Percentiles rank a stretch among this genome's conserved stretches.
Evolutionary conservation across 2,329 filamentous ascomycete genomes (phyloP).

Genomic region (Sarocladium oryzae): DNA sequence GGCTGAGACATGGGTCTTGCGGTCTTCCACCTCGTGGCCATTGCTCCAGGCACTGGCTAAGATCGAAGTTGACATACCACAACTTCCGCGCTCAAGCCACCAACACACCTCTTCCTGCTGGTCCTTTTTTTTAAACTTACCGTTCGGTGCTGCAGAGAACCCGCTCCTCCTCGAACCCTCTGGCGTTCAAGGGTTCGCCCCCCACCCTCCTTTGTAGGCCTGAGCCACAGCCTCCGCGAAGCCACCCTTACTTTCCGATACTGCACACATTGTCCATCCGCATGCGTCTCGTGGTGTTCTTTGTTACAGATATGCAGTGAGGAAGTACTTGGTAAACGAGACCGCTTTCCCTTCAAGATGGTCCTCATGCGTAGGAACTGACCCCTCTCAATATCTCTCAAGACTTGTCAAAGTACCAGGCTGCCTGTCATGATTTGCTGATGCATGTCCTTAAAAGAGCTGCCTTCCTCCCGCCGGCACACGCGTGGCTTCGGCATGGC

Average conservation of each 20-base stretch:
- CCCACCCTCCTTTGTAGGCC: not conserved
- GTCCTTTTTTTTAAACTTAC: not conserved
- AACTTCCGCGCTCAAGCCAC: not conserved
- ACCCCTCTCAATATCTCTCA: not conserved
- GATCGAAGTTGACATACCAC: not conserved
- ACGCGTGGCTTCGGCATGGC: not conserved
- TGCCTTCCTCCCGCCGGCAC: constrained; percentile 6
- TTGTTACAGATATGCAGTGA: not conserved
- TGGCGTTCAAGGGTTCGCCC: not conserved
- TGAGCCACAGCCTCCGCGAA: constrained; percentile 6
- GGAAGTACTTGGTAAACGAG: not conserved
- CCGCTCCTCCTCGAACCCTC: not conserved
- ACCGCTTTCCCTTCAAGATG: too few relatives aligned
- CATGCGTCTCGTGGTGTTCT: not conserved
- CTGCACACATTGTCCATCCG: not conserved
- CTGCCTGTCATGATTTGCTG: not conserved
- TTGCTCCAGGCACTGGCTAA: not conserved
- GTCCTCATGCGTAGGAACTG: too few relatives aligned
- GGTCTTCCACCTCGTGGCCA: not conserved
- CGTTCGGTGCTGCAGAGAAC: not conserved
- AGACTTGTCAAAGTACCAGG: not conserved
- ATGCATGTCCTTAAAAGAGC: constrained; percentile 7
- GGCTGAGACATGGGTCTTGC: constrained; percentile 4
- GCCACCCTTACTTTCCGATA: not conserved
- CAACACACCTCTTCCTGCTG: not conserved